Percentiles rank a stretch among this genome's conserved stretches.
Evolutionary conservation across 345 rosid genomes (phyloP).

Genomic region (Eucalyptus cladocalyx): DNA sequence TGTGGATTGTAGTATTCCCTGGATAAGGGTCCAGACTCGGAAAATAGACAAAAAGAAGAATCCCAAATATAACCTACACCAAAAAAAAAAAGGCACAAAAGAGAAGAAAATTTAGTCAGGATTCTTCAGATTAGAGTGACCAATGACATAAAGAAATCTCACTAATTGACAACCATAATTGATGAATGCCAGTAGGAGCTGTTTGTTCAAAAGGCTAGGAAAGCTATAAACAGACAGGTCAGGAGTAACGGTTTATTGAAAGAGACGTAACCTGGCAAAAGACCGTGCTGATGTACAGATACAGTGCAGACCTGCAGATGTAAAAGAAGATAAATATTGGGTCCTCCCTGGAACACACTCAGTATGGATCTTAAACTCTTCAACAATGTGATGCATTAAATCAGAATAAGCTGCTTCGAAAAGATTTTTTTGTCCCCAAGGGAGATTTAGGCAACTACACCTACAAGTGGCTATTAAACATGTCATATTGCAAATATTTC

Average conservation of each 20-base stretch:
- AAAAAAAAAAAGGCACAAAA: neutral
- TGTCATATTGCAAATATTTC: neutral
- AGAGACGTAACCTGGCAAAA: conserved; percentile 42
- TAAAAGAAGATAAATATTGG: neutral
- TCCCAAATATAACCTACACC: conserved; percentile 59
- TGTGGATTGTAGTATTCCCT: conserved; percentile 37
- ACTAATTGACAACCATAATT: neutral
- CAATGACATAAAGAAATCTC: neutral
- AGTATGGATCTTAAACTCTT: neutral
- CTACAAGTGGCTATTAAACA: neutral
- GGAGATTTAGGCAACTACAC: neutral
- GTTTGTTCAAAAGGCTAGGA: neutral
- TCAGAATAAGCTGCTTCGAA: neutral
- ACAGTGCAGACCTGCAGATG: conserved; percentile 7
- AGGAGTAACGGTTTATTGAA: neutral
- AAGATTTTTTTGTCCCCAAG: neutral
- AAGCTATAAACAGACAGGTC: neutral
- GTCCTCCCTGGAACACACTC: neutral
- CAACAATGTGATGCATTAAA: neutral
- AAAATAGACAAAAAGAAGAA: conserved; percentile 53
- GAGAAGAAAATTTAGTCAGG: neutral
- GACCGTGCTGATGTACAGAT: conserved; percentile 46
- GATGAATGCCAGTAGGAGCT: neutral
- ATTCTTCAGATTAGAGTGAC: neutral
- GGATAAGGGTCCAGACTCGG: conserved; percentile 64